These are phyloP conservation scores for Exobasidium cylindrosporum DNA, from an alignment of 1,284 basidiomycete species.

Conservation along the genomic window DNA sequence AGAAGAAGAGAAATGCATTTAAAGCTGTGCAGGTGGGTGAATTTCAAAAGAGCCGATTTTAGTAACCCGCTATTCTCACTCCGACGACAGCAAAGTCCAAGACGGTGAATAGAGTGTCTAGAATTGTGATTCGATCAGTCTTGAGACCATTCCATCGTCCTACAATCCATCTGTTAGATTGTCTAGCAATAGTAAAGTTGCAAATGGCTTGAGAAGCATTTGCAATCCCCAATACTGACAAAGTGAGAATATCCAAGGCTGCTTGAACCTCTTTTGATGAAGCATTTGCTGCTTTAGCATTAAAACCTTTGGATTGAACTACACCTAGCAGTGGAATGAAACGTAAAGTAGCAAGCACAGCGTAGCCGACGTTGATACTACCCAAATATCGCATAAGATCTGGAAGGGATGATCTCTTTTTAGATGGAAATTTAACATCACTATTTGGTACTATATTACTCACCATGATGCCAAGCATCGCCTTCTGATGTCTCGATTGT, in stretches of 20 bases:
- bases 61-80: background rate
- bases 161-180: background rate
- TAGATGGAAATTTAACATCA: background rate
- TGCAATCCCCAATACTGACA: background rate
- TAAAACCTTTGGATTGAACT: too few relatives aligned
- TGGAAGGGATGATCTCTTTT: background rate
- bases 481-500: background rate
- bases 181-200: background rate
- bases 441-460: background rate
- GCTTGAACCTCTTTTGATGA: background rate
- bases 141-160: background rate
- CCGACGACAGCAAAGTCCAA: conserved; percentile 8
- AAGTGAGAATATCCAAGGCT: background rate
- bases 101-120: conserved; percentile 1
- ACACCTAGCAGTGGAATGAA: background rate
- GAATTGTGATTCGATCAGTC: conserved; percentile 1
- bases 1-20: too few relatives aligned
- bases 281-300: too few relatives aligned
- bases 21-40: too few relatives aligned
- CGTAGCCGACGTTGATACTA: background rate
- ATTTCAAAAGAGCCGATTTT: background rate
- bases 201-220: conserved; percentile 5
- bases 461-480: background rate
- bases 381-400: conserved; percentile 7
- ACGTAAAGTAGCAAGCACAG: background rate